phyloP scores from a whole-genome alignment of 495 filamentous ascomycete species.

The Hypoxylon cercidicola region DNA sequence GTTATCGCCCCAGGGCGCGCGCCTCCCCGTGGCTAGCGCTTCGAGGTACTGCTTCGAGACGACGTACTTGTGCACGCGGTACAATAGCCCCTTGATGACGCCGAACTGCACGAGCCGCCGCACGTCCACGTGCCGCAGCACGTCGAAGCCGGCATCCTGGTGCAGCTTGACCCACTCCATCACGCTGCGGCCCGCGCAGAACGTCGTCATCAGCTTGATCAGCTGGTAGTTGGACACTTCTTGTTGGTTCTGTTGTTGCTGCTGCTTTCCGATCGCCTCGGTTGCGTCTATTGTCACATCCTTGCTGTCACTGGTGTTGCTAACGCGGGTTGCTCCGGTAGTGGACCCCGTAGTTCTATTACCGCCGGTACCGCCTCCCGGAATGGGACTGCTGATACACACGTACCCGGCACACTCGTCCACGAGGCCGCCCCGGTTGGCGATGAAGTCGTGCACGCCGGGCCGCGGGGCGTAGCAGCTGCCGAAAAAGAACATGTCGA shows the following conservation, averaged over 20 bases:
- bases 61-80: slow-evolving; percentile 91
- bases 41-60: slow-evolving; percentile 67
- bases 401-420: slow-evolving; percentile 90
- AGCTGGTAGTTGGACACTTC: slow-evolving; percentile 62
- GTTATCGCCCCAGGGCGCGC: slow-evolving; percentile 44
- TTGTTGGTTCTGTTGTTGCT: slow-evolving; percentile 42
- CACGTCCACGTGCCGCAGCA: slow-evolving; percentile 80
- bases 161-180: slow-evolving; percentile 83
- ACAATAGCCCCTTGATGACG: slow-evolving; percentile 93
- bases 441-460: slow-evolving; percentile 77
- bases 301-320: not conserved
- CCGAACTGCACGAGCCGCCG: slow-evolving; percentile 94
- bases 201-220: slow-evolving; percentile 78
- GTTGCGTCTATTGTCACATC: not conserved
- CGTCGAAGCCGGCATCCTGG: slow-evolving; percentile 62
- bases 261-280: not conserved
- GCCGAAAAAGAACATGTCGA: slow-evolving; percentile 93
- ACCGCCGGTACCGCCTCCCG: not conserved
- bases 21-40: slow-evolving; percentile 52
- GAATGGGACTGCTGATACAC: slow-evolving; percentile 48
- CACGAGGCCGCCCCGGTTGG: slow-evolving; percentile 72
- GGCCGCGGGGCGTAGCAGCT: slow-evolving; percentile 87
- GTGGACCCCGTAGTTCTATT: slow-evolving; percentile 4
- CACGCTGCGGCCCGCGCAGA: slow-evolving; percentile 80
- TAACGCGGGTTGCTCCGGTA: not conserved